Base-by-base conservation (phyloP, 1,139 yeast species). In the Taphrina confusa region DNA sequence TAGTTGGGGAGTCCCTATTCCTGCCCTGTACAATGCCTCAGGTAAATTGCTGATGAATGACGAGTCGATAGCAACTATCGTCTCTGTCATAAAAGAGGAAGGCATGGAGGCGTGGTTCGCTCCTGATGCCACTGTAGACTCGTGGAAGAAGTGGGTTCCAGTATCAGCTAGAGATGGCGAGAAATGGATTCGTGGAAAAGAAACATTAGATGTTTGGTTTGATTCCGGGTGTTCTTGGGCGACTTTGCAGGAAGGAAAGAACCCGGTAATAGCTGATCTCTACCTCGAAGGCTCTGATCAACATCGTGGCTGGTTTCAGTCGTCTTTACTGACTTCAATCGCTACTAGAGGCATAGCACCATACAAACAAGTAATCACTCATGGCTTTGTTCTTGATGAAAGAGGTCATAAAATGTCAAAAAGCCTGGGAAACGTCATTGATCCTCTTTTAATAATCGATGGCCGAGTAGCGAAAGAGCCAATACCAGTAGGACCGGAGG, bases 171-270 rank as follows among this genome's bases (percentile, higher is more conserved):
- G 71, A 12, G 67, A 70, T 12, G 83, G 84, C 0, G 63, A 70
- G 1, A 66, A 73, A 1, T 85, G 77, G 65, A 66, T 70, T 28
- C 85, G 88, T 67, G 92, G 96, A 0, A 80, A 77, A 56, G 98
- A 94, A 67, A 92, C 98, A 0, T 87, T 92, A 91, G 99, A 92
- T 73, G 98, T 92, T 8, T 92, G 99, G 99, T 91, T 92, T 75
- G 99, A 92, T 71, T 87, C 96, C 40, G 99, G 99, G 0, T 83
- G 95, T 0, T 85, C 95, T 34, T 92, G 98, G 98, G 81, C 84
- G 4, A 81, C 82, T 46, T 75, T 89, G 31, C 51, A 22, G 11
- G 76, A 73, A 34, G 70, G 76, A 9, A 62, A 65, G 23, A 31
- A 61, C 4, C 30, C 39, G 6, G 63, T 58, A 6, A 71, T 85